Base-by-base conservation (phyloP, 306 rosid species). In the Citrullus colocynthis region DNA sequence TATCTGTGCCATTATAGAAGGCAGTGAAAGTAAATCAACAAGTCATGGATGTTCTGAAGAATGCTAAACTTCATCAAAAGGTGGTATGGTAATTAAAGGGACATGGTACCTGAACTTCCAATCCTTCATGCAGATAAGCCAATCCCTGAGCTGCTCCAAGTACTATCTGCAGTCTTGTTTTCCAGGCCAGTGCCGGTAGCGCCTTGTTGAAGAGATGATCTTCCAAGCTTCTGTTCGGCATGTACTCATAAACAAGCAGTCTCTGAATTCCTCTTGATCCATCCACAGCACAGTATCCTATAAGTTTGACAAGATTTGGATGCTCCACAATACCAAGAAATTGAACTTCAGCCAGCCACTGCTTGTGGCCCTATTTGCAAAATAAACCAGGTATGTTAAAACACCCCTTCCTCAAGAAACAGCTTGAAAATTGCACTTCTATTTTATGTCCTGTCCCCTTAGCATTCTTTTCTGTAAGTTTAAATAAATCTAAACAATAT, bases 241-340 rank as follows among this genome's bases (percentile, higher is more conserved):
- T 87, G 61, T 83, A 93, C 82, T 91, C 98, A 32, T 93, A 89
- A 16, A 93, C 92, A 0, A 93, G 98, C 15, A 93, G 86, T 84
- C 97, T 83, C 78, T 91, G 97, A 17, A 91, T 93, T 54, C 96
- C 92, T 88, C 98, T 86, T 84, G 85, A 90, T 8, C 86, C 97
- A 79, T 93, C 93, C 66, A 85, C 79, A 70, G 93, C 96, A 85
- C 97, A 91, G 49, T 89, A 91, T 62, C 93, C 97, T 66, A 91
- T 76, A 77, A 89, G 93, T 86, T 93, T 89, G 62, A 93, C 97
- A 12, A 93, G 96, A 85, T 91, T 89, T 21, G 92, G 97, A 79
- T 91, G 95, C 78, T 91, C 93, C 77, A 93, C 95, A 64, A 93
- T 88, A 16, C 98, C 90, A 24, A 91, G 92, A 89, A 89, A 93